Conservation (phyloP, 371 early-diverging fungal genomes). For the Rhizopus delemar region DNA sequence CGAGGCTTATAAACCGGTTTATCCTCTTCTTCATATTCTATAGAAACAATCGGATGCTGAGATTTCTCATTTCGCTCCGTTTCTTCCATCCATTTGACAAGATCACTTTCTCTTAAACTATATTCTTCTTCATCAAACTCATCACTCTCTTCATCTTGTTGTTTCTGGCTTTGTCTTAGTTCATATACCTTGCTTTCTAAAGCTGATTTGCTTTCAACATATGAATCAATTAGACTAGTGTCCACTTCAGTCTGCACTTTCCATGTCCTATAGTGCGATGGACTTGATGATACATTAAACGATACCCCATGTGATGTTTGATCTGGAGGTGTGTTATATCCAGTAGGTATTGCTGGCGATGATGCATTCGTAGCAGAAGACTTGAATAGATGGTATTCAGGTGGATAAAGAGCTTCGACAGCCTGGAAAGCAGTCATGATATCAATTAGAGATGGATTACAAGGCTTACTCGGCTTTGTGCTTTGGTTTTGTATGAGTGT, state of each 20-base stretch:
- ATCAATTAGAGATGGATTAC: background rate
- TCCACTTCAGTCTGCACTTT: background rate
- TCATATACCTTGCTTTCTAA: slow-evolving; percentile 1
- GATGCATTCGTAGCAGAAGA: too few relatives aligned
- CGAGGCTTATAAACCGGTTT: slow-evolving; percentile 7
- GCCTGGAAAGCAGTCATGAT: slow-evolving; percentile 53
- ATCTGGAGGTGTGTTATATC: too few relatives aligned
- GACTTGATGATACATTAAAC: slow-evolving; percentile 27
- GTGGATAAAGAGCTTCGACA: slow-evolving; percentile 44
- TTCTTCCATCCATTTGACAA: slow-evolving; percentile 22
- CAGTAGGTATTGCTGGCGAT: too few relatives aligned
- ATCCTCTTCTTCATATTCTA: slow-evolving; percentile 7
- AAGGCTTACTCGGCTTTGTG: too few relatives aligned
- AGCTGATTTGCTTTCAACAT: background rate
- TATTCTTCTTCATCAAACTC: slow-evolving; percentile 10
- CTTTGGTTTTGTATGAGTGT: background rate
- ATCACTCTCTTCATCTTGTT: slow-evolving; percentile 10
- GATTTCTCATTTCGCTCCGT: slow-evolving; percentile 5
- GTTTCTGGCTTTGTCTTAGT: background rate
- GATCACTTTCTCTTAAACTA: slow-evolving; percentile 24
- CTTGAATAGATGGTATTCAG: slow-evolving; percentile 18
- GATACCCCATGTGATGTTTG: too few relatives aligned
- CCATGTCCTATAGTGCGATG: slow-evolving; percentile 1
- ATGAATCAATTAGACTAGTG: background rate
- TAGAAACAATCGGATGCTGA: background rate